Conservation (phyloP, 176 grass and related monocot species). For the Alopecurus myosuroides region DNA sequence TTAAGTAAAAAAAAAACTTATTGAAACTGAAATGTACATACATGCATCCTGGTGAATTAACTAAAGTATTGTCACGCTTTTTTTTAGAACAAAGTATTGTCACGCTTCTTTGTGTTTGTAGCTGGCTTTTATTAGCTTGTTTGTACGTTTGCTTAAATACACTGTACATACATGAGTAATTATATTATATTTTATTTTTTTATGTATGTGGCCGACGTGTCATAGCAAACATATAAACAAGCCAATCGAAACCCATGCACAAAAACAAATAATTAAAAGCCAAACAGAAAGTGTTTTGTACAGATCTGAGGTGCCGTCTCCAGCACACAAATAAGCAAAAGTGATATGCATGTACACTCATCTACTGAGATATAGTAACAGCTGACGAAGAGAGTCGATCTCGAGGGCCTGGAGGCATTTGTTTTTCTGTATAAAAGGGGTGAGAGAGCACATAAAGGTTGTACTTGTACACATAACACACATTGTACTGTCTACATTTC, state of each 20-base stretch:
- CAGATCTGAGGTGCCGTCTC: not conserved
- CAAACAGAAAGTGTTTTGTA: not conserved
- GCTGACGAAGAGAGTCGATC: not conserved
- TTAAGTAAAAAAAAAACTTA: not conserved
- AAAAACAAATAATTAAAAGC: too few species aligned
- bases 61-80: not conserved
- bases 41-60: not conserved
- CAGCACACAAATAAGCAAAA: not conserved
- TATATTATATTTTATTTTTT: not conserved
- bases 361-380: not conserved
- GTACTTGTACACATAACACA: too few species aligned
- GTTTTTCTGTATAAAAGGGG: too few species aligned
- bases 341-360: not conserved
- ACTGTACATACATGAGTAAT: not conserved
- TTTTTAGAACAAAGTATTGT: too few species aligned
- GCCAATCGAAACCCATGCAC: not conserved
- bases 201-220: not conserved
- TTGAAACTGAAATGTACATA: not conserved
- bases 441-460: too few species aligned
- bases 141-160: not conserved
- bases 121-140: too few species aligned
- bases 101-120: too few species aligned
- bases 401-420: not conserved
- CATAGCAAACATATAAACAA: not conserved
- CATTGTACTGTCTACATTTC: too few species aligned